These are phyloP conservation scores for Globisporangium irregulare DNA, from an alignment of 352 stramenopile genomes.

Conservation along the genomic window DNA sequence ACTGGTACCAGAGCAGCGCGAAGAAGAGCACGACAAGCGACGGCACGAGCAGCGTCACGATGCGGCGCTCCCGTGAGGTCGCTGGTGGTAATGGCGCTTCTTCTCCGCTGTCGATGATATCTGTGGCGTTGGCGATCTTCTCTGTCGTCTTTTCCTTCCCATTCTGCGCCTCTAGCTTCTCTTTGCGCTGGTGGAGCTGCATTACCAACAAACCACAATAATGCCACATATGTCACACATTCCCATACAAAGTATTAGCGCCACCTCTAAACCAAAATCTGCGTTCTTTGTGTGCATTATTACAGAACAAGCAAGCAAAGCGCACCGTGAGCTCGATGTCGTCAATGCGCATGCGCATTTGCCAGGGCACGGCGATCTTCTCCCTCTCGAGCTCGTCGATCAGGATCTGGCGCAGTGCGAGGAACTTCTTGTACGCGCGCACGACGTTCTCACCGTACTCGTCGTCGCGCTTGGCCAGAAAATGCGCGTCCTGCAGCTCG, in stretches of 20 bases:
- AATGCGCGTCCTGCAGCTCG: slow-evolving; percentile 51
- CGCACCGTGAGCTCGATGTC: slow-evolving; percentile 79
- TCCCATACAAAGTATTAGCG: background rate
- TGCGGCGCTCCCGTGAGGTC: slow-evolving; percentile 19
- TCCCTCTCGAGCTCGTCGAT: slow-evolving; percentile 42
- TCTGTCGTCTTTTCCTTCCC: slow-evolving; percentile 9
- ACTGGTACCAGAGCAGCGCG: slow-evolving; percentile 43
- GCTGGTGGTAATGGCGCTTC: slow-evolving; percentile 12
- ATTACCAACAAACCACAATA: background rate
- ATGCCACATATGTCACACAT: slow-evolving; percentile 3
- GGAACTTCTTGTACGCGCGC: slow-evolving; percentile 49
- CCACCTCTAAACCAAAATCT: background rate
- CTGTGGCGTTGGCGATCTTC: background rate
- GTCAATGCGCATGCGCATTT: slow-evolving; percentile 74
- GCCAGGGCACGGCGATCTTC: slow-evolving; percentile 51
- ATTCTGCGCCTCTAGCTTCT: slow-evolving; percentile 29
- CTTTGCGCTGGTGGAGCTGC: slow-evolving; percentile 42
- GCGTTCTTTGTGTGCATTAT: background rate
- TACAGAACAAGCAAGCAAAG: background rate
- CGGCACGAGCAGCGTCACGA: slow-evolving; percentile 47
- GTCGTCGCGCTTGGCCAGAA: slow-evolving; percentile 54
- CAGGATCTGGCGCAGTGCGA: slow-evolving; percentile 46
- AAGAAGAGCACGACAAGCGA: slow-evolving; percentile 46
- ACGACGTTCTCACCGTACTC: slow-evolving; percentile 66
- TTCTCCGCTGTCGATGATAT: slow-evolving; percentile 5